phyloP scores from a whole-genome alignment of 495 filamentous ascomycete species.

The Filosporella fistucella region DNA sequence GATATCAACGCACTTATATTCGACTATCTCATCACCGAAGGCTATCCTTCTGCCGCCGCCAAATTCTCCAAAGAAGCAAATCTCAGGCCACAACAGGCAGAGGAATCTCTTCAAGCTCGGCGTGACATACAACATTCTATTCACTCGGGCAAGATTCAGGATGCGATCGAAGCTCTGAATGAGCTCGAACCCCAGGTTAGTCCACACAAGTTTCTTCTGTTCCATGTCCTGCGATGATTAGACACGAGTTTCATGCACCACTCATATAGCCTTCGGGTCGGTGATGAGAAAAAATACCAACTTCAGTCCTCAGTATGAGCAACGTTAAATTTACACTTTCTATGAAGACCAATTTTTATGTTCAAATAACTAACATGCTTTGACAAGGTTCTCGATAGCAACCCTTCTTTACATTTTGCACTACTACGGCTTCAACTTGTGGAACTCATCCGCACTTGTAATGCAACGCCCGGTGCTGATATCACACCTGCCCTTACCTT shows the following conservation, averaged over 20 bases:
- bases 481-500: constrained; percentile 82
- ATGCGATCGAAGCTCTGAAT: constrained; percentile 82
- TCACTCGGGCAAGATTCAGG: constrained; percentile 76
- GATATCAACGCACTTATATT: constrained; percentile 95
- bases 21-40: constrained; percentile 95
- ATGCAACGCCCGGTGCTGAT: constrained; percentile 58
- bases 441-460: constrained; percentile 81
- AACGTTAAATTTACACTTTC: constrained; percentile 25
- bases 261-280: constrained; percentile 82
- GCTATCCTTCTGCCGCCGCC: constrained; percentile 86
- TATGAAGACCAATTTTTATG: constrained; percentile 11
- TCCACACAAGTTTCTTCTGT: constrained; percentile 12
- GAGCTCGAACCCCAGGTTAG: constrained; percentile 88
- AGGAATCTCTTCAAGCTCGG: constrained; percentile 68
- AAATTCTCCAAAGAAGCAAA: constrained; percentile 95
- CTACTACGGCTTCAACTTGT: constrained; percentile 88
- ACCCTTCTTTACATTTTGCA: constrained; percentile 83
- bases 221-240: constrained; percentile 73
- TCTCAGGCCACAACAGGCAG: constrained; percentile 64
- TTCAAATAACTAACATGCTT: constrained; percentile 23
- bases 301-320: constrained; percentile 97
- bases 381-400: constrained; percentile 80
- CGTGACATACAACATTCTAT: constrained; percentile 78
- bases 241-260: constrained; percentile 97
- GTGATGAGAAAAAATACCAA: constrained; percentile 92